Base-by-base conservation (phyloP, 805 yeast genomes). In the Saturnispora besseyi region DNA sequence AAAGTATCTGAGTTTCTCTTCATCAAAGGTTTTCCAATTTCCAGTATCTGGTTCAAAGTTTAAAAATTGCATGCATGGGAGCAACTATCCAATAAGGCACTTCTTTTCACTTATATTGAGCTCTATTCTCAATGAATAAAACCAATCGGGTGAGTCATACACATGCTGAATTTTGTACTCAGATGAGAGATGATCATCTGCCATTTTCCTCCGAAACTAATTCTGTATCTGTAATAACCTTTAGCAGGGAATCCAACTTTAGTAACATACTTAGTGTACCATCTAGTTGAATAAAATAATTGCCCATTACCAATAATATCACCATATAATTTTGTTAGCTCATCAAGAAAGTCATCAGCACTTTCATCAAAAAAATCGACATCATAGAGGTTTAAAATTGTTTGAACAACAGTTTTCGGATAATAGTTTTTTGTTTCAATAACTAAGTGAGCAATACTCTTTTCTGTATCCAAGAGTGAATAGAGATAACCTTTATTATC, bases 241-340 rank as follows among this genome's bases (percentile, higher is more conserved):
- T 58, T 54, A 15, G 48, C 49, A 10, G 68, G 67, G 51, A 61
- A 65, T 60, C 50, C 54, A 59, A 59, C 51, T 28, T 54, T 49
- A 12, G 60, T 55, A 49, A 66, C 45, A 18, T 63, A 58, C 44
- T 65, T 57, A 15, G 69, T 46, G 44, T 64, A 65, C 1, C 70
- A 70, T 49, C 74, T 60, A n/a, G 60, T 55, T 2, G 72, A 66
- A 9, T 65, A 64, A 52, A 69, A 65, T 7, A 70, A 70, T 52
- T 70, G 74, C 6, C 68, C 66, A 54, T 68, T 72, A 11, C 69
- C 64, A 24, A 65, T 59, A 31, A 68, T 68, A 12, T 57, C 55
- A 26, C 73, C 74, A 56, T 62, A 70, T 4, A 31, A 11, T 26
- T 26, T 26, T 26, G 29, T 26, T 26, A 26, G 7, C 59, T 51